Base-by-base conservation (phyloP, 345 rosid species). In the Erodium maritimum region DNA sequence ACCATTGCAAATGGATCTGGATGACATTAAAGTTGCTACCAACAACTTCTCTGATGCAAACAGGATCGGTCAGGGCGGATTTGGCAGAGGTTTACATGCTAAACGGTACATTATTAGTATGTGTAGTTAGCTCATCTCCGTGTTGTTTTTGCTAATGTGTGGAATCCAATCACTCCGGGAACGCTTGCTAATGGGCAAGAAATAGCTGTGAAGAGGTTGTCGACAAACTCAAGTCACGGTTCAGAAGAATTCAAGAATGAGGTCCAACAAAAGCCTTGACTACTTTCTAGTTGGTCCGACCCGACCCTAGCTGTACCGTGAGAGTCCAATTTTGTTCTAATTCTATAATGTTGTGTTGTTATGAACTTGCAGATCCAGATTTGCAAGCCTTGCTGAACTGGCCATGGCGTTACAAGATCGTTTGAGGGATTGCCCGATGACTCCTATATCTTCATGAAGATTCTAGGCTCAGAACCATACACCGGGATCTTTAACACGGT, bases 251-350 rank as follows among this genome's bases (percentile, higher is more conserved):
- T 77, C 67, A 68, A 65, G 54, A 77, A 70, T 19, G 81, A 77
- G 48, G 71, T 71, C 82, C 10, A 83, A 86, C n/a, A n/a, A n/a
- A n/a, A n/a, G n/a, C n/a, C n/a, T n/a, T n/a, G n/a, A n/a, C n/a
- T n/a, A 52, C 51, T 73, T 73, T 62, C 51, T 84, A 23, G 84
- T 82, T 56, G 58, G 91, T 84, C 65, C 0, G 82, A 52, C 52
- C 21, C 60, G 52, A 55, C 19, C 64, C 48, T 55, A 20, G 42
- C 16, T 11, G 23, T 12, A 16, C 29, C 52, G 5, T 6, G 8
- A 24, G 12, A 17, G 12, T n/a, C n/a, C 25, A 20, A 25, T 24
- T 18, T 21, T 5, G 42, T 22, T 50, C 51, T 16, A 53, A 4
- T 13, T 19, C 18, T 0, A 19, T 2, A 17, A 23, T 1, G 50